Base-by-base conservation (phyloP, 129 eudicot species). In the Artemisia tridentata region DNA sequence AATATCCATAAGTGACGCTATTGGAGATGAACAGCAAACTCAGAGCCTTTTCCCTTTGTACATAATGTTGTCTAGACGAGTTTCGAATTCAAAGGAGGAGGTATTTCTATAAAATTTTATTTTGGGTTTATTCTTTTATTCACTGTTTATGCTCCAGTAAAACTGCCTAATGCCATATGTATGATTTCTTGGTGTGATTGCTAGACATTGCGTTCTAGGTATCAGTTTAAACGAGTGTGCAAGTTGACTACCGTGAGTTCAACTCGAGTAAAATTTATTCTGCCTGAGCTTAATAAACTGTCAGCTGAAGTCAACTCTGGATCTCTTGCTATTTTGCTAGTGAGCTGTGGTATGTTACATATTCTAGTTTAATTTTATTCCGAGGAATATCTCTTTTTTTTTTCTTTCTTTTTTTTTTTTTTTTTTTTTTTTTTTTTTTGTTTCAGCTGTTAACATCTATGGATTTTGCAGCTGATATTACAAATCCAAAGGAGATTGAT, bases 231-330 rank as follows among this genome's bases (percentile, higher is more conserved):
- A 67, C 85, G 85, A 78, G 84, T 69, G 56, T 78, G 83, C 65
- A 74, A 77, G 67, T 65, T 90, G 72, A 84, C 88, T 19, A 65
- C 68, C 65, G 73, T 3, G 51, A 74, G 57, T 55, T 74, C 72
- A 69, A 68, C 79, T 80, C 81, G 18, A 58, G 91, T 80, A 34
- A 82, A 76, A 27, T 95, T 95, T 75, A 78, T 84, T 72, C 89
- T 95, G 34, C 99, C 99, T 60, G 99, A 95, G 79, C 80, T 87
- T 20, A 80, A 78, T 71, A 87, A 83, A 68, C 77, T 90, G 65
- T 84, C 90, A 67, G 73, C 72, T 51, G 93, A 85, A 55, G 79
- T 82, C 71, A 79, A 70, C 71, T 79, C 89, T 46, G 89, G 96
- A 41, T 79, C 92, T 67, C 79, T 84, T 77, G 60, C 72, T 46